Evolutionary conservation across 352 stramenopile species (phyloP), one percentile per base, ranked within the genome.

Genomic region (Pythium brachiatum): DNA sequence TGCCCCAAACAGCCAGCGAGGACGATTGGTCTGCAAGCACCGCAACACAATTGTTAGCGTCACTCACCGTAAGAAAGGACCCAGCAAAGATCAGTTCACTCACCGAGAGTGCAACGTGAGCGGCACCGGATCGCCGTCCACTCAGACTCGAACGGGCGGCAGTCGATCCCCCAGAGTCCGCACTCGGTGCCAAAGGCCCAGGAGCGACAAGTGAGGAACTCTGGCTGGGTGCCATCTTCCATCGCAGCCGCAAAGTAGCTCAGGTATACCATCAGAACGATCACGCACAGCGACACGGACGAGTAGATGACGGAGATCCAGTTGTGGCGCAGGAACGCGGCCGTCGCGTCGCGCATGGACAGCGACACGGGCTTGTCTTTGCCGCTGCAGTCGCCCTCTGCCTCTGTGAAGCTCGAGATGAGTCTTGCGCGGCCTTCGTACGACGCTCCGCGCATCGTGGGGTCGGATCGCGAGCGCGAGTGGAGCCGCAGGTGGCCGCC

Each of bases 231-330:
- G 29, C 66, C 77, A 20, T 81, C 62, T 4, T 86, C 71, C 70
- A 92, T 86, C 5, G 57, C 68, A 0, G 83, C 81, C 2, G 80
- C 80, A 50, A 92, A 94, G 67, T 86, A 92, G 65, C 83, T 92
- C 53, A 90, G 52, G 61, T 92, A 89, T 9, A 88, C 34, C 31
- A 94, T 68, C 70, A 92, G 47, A 29, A 89, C 50, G 20, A 91
- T 15, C 29, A 87, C 20, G 13, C 44, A 32, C 27, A 86, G 51
- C n/a, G 57, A 66, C 38, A 86, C 57, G 41, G 56, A 53, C 27
- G 71, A 76, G 68, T 91, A 94, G 32, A 82, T 41, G 16, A 77
- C 36, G 20, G 74, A 56, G 21, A 81, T 46, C 47, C 72, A 75
- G 51, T 89, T 55, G 21, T 38, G 43, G 20, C 59, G 72, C 57